Conservation (phyloP, 345 rosid genomes). For the Lepidium sativum region DNA sequence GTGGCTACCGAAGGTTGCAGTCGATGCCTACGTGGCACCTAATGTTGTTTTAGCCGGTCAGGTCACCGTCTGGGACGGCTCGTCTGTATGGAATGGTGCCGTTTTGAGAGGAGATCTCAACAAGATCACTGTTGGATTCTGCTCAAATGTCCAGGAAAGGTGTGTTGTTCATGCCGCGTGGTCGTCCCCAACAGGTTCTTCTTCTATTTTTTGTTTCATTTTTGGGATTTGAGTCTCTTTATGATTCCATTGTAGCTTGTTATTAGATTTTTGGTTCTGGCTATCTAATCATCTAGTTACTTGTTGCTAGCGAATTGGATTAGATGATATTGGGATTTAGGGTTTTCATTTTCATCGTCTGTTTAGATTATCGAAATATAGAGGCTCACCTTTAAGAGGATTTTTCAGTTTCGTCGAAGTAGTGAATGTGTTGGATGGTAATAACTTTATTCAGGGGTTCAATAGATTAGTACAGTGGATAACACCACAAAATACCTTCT, state of each 20-base stretch:
- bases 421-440: background rate
- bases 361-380: background rate
- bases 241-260: background rate
- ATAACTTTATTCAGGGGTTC: background rate
- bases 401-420: background rate
- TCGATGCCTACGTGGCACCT: conserved; percentile 95
- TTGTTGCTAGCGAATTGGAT: background rate
- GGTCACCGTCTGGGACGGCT: conserved; percentile 77
- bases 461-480: background rate
- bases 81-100: conserved; percentile 88
- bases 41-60: conserved; percentile 93
- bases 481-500: background rate
- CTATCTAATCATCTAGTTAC: background rate
- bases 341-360: background rate
- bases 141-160: conserved; percentile 93
- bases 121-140: conserved; percentile 82
- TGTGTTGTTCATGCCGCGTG: conserved; percentile 95
- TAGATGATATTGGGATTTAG: background rate
- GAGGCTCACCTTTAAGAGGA: background rate
- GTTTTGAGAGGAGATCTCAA: conserved; percentile 97
- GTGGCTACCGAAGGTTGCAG: conserved; percentile 92
- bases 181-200: conserved; percentile 90
- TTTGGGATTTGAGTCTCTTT: background rate
- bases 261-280: background rate
- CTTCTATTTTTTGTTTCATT: background rate